Conservation (phyloP, 768 basidiomycete species). For the Kwoniella botswanensis region DNA sequence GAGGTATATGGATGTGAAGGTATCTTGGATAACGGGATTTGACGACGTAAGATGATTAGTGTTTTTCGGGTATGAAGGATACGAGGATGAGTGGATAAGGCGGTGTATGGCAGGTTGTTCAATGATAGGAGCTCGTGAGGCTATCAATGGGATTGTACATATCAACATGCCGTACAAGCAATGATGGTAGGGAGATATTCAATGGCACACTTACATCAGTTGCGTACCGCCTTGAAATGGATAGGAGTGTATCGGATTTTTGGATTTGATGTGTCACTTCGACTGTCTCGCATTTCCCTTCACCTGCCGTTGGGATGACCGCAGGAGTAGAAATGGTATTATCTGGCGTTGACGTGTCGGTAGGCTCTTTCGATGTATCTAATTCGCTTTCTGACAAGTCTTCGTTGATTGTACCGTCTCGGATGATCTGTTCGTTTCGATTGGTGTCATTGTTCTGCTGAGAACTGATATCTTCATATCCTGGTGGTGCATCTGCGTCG, state of each 20-base stretch:
- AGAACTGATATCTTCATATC: too few species aligned
- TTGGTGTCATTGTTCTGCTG: too few species aligned
- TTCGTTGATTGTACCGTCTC: too few species aligned
- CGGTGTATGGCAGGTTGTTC: conserved; percentile 48
- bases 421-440: background rate
- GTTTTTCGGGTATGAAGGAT: conserved; percentile 49
- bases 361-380: too few species aligned
- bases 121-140: conserved; percentile 52
- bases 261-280: conserved; percentile 44
- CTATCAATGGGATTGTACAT: conserved; percentile 24
- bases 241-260: conserved; percentile 43
- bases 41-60: conserved; percentile 42
- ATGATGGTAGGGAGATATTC: too few species aligned
- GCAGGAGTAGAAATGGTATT: background rate
- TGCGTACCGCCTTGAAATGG: conserved; percentile 46
- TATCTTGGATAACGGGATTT: conserved; percentile 11
- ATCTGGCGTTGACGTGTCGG: too few species aligned
- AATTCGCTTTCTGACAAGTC: too few species aligned
- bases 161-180: too few species aligned
- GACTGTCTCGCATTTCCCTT: conserved; percentile 32
- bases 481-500: conserved; percentile 22
- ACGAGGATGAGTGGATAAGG: conserved; percentile 45
- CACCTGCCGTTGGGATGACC: conserved; percentile 9
- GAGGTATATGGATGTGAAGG: background rate
- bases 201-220: conserved; percentile 44